Conservation (phyloP, 345 rosid species). For the Punica granatum region DNA sequence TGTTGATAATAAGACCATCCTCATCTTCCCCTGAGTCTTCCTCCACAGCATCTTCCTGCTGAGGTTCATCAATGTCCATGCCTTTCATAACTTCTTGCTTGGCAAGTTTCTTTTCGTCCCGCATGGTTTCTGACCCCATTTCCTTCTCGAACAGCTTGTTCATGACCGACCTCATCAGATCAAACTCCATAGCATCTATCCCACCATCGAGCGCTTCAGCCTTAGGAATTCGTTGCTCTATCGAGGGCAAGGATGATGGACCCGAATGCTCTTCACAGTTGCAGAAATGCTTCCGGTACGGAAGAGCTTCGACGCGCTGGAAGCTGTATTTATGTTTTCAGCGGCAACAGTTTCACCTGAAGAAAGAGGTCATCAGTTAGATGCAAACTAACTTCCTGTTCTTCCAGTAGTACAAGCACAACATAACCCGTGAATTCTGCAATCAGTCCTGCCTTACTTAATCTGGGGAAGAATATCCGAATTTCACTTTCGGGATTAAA, state of each 20-base stretch:
- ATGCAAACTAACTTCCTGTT: not conserved
- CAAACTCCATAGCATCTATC: constrained; percentile 48
- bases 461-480: constrained; percentile 58
- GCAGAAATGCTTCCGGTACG: constrained; percentile 60
- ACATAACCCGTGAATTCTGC: not conserved
- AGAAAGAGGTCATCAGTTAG: constrained; percentile 6
- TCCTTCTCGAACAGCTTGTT: constrained; percentile 52
- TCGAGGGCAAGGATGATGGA: constrained; percentile 17
- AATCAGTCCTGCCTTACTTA: constrained; percentile 42
- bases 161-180: constrained; percentile 73
- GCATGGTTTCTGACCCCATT: constrained; percentile 13
- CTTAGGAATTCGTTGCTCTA: constrained; percentile 19
- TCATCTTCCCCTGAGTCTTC: constrained; percentile 21
- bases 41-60: constrained; percentile 14
- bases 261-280: constrained; percentile 79
- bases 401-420: not conserved
- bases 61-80: constrained; percentile 17
- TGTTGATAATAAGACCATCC: constrained; percentile 49
- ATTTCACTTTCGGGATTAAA: constrained; percentile 29
- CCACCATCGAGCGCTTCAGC: constrained; percentile 29
- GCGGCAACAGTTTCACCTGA: constrained; percentile 65
- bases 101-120: constrained; percentile 4
- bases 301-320: constrained; percentile 47
- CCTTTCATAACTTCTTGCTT: constrained; percentile 20
- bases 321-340: constrained; percentile 79